Evolutionary conservation across 1,284 basidiomycete species (phyloP).

Genomic region (Anthracocystis walkeri): DNA sequence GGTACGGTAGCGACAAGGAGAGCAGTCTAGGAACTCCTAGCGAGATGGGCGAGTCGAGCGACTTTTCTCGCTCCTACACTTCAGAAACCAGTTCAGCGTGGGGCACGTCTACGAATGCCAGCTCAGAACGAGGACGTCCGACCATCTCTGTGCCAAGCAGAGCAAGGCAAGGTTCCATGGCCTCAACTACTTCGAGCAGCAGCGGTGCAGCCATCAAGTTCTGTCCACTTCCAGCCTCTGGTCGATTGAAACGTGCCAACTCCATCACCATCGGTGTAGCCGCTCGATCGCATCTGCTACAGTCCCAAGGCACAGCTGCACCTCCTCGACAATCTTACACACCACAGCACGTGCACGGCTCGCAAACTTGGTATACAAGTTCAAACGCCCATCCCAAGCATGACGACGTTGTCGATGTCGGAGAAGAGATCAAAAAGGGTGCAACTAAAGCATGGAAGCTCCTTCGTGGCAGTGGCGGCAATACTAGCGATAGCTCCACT

Average conservation of each 20-base stretch:
- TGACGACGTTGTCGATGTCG: conserved; percentile 58
- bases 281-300: conserved; percentile 61
- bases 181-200: conserved; percentile 36
- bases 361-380: conserved; percentile 40
- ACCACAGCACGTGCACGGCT: conserved; percentile 47
- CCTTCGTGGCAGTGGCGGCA: conserved; percentile 40
- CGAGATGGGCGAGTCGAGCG: conserved; percentile 25
- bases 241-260: conserved; percentile 61
- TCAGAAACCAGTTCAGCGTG: conserved; percentile 33
- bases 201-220: conserved; percentile 60
- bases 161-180: conserved; percentile 26
- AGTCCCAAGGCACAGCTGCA: conserved; percentile 56
- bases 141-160: conserved; percentile 2
- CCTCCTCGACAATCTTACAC: conserved; percentile 27
- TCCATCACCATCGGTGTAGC: conserved; percentile 67
- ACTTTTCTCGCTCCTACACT: conserved; percentile 21
- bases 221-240: conserved; percentile 57
- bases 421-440: conserved; percentile 57
- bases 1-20: conserved; percentile 40
- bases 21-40: conserved; percentile 35
- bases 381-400: conserved; percentile 15
- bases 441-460: conserved; percentile 55
- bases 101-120: conserved; percentile 7
- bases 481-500: conserved; percentile 16
- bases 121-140: conserved; percentile 20